Evolutionary conservation across 495 filamentous ascomycete species (phyloP), one percentile per base, ranked within the genome.

Genomic region (Tuber microsphaerosporum): DNA sequence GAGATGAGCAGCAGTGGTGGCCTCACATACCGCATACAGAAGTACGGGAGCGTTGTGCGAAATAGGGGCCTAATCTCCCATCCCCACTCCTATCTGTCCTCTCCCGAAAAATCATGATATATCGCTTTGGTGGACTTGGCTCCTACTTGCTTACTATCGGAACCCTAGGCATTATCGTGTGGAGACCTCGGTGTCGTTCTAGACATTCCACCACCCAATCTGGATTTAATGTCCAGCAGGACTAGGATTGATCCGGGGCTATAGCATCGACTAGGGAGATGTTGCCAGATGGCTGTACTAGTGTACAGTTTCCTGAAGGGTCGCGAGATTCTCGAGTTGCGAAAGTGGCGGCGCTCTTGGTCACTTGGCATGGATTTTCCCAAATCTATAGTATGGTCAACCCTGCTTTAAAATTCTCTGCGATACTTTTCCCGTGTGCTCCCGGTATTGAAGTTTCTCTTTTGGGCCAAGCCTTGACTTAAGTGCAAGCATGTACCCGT

Each of bases 61-160:
- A 43, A 37, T 87, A 90, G 82, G 90, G 90, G 7, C 86, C 84
- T 69, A 93, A 93, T 77, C 84, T 87, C 10, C 88, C 89, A 41
- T 86, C 89, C 20, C 87, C 88, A 0, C 88, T 89, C 44, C 83
- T 87, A 1, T 89, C 90, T 20, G 88, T 86, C 72, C 86, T 86
- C 37, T 75, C 89, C 72, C 84, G 85, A 65, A 88, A 89, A 76
- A 86, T 88, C 37, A 84, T 92, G 10, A 86, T 87, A 34, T 93
- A 93, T 81, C 87, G 92, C 81, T 93, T 92, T 81, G 89, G 88
- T 71, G 91, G 91, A 34, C 92, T 92, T 77, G 89, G 91, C 4
- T 86, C 88, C 4, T 86, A 41, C 39, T 41, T 92, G 42, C 84
- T 91, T 8, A 81, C 89, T 44, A 90, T 89, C 20, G 84, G 86